Evolutionary conservation across 2,329 filamentous ascomycete genomes (phyloP), one percentile per base, ranked within the genome.

Genomic region (Diplocarpon mali): DNA sequence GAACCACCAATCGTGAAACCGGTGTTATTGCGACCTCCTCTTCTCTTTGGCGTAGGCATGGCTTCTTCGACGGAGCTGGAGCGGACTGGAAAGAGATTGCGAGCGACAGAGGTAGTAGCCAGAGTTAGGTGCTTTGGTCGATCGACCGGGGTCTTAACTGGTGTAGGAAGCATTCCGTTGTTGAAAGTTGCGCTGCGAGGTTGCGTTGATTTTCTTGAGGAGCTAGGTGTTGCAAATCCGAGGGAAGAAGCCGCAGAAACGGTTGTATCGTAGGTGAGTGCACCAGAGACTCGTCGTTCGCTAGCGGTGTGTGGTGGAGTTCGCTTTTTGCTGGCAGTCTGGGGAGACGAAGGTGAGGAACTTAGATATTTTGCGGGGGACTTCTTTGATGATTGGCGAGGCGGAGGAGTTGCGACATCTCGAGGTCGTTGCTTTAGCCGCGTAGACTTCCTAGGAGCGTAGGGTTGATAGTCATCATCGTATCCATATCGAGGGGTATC

Each of bases 91-190:
- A 85, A 83, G 13, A 84, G 68, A 57, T 72, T 79, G 60, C 76
- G 73, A 24, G 77, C 73, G 50, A 82, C 67, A 2, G 69, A 64
- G 39, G 68, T 67, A 45, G 80, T 69, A 39, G 69, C 69, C 49
- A 70, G 67, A 41, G 68, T 64, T 20, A 68, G 68, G 58, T 73
- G 56, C 68, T 53, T 66, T 14, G 68, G 69, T 1, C 70, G 69
- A 38, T 73, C 69, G 67, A 83, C 61, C 1, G 79, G 85, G 2
- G 85, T 90, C 67, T 89, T 89, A 52, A 78, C 75, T 2, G 85
- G 85, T 2, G 85, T 90, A 13, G 82, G 83, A 37, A 89, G 74
- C 73, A 85, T 83, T 51, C 69, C 71, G 44, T 63, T 56, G 37
- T 49, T 45, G 37, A 49, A 52, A 36, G 50, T 14, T 20, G 46